A percentile compares a stretch with the other conserved stretches of the same genome.
Evolutionary conservation across 2,329 filamentous ascomycete genomes (phyloP).

Genomic region (Colletotrichum agaves): DNA sequence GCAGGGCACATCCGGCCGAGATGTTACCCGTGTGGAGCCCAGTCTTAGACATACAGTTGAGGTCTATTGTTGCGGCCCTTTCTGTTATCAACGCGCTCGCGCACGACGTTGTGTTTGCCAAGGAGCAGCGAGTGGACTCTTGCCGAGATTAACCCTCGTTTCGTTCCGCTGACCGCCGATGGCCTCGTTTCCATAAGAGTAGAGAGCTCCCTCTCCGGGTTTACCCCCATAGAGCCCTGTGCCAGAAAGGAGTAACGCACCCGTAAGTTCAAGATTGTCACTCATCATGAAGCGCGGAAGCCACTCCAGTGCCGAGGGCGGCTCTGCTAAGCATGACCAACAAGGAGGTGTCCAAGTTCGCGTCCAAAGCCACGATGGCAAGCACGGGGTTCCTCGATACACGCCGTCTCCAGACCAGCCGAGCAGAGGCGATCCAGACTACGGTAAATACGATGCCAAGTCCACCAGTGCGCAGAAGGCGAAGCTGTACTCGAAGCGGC

Average conservation of each 20-base stretch:
- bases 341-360: too few species aligned
- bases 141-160: background rate
- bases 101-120: background rate
- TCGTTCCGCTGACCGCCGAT: background rate
- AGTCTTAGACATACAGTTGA: slow-evolving; percentile 22
- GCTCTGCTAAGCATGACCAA: background rate
- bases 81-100: background rate
- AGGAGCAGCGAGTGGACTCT: background rate
- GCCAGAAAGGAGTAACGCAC: too few species aligned
- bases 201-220: too few species aligned
- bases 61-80: background rate
- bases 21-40: background rate
- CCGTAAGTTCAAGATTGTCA: too few species aligned
- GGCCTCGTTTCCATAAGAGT: background rate
- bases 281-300: slow-evolving; percentile 26
- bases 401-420: background rate
- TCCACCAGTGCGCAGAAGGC: slow-evolving; percentile 45
- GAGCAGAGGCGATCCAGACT: slow-evolving; percentile 9
- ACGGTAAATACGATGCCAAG: slow-evolving; percentile 32
- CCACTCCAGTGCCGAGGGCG: background rate
- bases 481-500: slow-evolving; percentile 63
- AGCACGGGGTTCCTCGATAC: background rate
- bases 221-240: too few species aligned
- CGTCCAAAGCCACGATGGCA: background rate
- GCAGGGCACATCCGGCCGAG: slow-evolving; percentile 16